A percentile compares a stretch with the other conserved stretches of the same genome.
These are phyloP conservation scores for Prunus yedoensis DNA, from an alignment of 331 rosid genomes.

Conservation along the genomic window DNA sequence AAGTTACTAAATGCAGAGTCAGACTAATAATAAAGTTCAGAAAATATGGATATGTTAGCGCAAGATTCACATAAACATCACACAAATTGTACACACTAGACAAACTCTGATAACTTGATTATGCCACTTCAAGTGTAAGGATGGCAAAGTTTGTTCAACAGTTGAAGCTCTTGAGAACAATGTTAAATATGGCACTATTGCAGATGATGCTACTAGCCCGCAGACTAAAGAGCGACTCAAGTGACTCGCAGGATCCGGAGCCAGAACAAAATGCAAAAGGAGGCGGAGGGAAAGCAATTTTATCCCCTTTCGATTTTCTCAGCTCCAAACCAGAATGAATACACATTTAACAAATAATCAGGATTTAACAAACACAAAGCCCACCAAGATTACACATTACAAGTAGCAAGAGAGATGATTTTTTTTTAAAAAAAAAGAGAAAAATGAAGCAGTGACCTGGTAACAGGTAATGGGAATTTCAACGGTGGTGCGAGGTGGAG, in stretches of 20 bases:
- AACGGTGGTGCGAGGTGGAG: constrained; percentile 35
- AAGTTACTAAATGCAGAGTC: constrained; percentile 23
- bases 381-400: not conserved
- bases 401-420: not conserved
- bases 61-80: not conserved
- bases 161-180: not conserved
- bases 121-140: not conserved
- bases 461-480: constrained; percentile 87
- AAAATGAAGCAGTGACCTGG: constrained; percentile 53
- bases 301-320: not conserved
- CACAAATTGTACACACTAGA: not conserved
- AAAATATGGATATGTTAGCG: not conserved
- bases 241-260: not conserved
- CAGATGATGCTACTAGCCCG: not conserved
- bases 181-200: not conserved
- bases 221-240: not conserved
- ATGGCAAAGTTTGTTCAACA: not conserved
- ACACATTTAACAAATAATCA: not conserved
- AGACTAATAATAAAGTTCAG: constrained; percentile 5
- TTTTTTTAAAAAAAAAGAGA: too few species aligned
- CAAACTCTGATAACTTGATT: not conserved
- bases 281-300: not conserved
- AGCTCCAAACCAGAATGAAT: not conserved
- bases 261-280: not conserved
- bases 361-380: not conserved